Conservation (phyloP, 805 yeast species). For the Candida gorgasii region DNA sequence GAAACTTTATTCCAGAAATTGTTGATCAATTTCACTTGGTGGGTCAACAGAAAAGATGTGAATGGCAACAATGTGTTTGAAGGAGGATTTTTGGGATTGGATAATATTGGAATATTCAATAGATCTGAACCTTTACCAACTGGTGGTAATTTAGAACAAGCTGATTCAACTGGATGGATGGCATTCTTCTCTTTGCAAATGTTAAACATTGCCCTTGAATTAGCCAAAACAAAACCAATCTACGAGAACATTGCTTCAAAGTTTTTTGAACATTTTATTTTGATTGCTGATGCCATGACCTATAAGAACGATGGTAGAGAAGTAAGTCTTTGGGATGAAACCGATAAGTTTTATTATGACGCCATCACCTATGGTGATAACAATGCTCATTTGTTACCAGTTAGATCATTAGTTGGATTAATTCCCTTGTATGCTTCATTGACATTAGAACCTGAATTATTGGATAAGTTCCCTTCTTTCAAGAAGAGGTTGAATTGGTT, state of each 20-base stretch:
- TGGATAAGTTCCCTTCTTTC: conserved; percentile 78
- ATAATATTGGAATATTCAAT: conserved; percentile 89
- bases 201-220: conserved; percentile 89
- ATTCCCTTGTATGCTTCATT: conserved; percentile 88
- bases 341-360: conserved; percentile 86
- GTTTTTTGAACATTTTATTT: conserved; percentile 87
- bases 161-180: conserved; percentile 98
- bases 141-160: conserved; percentile 88
- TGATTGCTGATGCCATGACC: conserved; percentile 93
- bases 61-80: conserved; percentile 89
- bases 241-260: conserved; percentile 94
- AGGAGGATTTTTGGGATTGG: conserved; percentile 92
- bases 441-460: conserved; percentile 81
- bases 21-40: conserved; percentile 90
- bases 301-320: conserved; percentile 50
- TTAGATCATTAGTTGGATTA: conserved; percentile 85
- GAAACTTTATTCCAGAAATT: conserved; percentile 93
- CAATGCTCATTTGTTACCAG: conserved; percentile 69
- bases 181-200: conserved; percentile 87
- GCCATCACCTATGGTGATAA: conserved; percentile 81
- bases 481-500: conserved; percentile 85
- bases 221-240: conserved; percentile 80
- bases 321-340: conserved; percentile 84
- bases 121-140: conserved; percentile 92
- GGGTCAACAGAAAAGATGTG: conserved; percentile 90